Conservation (phyloP, 1,139 yeast genomes). For the Arxiozyma slooffiae region DNA sequence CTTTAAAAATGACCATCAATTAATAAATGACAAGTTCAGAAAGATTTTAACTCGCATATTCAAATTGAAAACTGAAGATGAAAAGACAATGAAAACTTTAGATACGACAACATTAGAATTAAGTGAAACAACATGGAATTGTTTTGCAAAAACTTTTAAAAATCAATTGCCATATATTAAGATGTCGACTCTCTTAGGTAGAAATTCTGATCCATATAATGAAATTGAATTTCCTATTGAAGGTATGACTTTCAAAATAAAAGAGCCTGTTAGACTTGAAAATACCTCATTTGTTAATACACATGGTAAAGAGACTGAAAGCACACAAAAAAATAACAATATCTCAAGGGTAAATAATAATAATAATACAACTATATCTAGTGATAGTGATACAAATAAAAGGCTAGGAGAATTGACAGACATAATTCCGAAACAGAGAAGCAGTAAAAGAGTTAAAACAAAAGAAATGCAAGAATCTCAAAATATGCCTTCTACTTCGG, state of each 20-base stretch:
- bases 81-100: constrained; percentile 19
- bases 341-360: background rate
- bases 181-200: constrained; percentile 19
- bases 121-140: constrained; percentile 25
- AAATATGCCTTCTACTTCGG: constrained; percentile 4
- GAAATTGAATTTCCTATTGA: constrained; percentile 43
- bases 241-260: constrained; percentile 23
- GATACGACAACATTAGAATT: constrained; percentile 18
- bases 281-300: constrained; percentile 3
- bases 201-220: constrained; percentile 40
- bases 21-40: background rate
- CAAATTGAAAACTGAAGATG: constrained; percentile 26
- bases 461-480: constrained; percentile 25
- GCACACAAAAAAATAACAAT: constrained; percentile 7
- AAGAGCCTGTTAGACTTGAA: constrained; percentile 1
- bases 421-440: constrained; percentile 21
- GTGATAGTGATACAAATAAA: background rate
- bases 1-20: background rate
- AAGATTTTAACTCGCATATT: constrained; percentile 17
- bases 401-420: constrained; percentile 5
- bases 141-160: constrained; percentile 19
- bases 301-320: background rate
- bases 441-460: constrained; percentile 34
- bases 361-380: constrained; percentile 2
- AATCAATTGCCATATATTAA: constrained; percentile 24